Evolutionary conservation across 495 filamentous ascomycete genomes (phyloP).

Genomic region (Podospora pseudocomata): DNA sequence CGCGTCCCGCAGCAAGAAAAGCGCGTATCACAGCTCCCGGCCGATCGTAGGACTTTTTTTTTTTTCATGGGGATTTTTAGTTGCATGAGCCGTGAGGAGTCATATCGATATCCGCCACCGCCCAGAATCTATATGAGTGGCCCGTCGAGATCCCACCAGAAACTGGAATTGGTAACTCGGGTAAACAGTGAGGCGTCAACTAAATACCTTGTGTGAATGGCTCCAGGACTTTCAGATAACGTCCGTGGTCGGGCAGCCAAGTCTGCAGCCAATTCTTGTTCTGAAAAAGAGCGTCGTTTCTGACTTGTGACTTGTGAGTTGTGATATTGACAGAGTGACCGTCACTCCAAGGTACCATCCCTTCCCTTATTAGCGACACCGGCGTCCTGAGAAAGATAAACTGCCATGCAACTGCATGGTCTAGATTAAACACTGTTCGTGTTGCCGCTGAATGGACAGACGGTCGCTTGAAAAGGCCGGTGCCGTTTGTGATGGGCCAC

Average conservation of each 20-base stretch:
- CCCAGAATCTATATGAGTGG: constrained; percentile 6
- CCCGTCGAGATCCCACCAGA: constrained; percentile 2
- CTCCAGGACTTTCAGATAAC: neutral
- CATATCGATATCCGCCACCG: constrained; percentile 4
- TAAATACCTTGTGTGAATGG: neutral
- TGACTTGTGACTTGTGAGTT: constrained; percentile 28
- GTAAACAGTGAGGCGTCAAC: neutral
- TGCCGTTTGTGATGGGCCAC: constrained; percentile 12
- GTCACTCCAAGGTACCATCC: neutral
- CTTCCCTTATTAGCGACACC: constrained; percentile 6
- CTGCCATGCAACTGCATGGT: constrained; percentile 15
- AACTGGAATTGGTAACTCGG: neutral
- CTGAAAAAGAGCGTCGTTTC: constrained; percentile 10
- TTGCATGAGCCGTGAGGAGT: constrained; percentile 12
- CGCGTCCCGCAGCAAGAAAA: constrained; percentile 9
- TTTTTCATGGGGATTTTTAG: neutral
- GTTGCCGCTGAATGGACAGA: constrained; percentile 7
- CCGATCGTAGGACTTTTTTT: constrained; percentile 9
- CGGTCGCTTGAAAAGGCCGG: constrained; percentile 11
- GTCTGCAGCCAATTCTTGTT: neutral
- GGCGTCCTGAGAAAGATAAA: constrained; percentile 14
- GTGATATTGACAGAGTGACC: constrained; percentile 28
- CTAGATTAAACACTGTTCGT: constrained; percentile 14
- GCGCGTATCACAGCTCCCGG: constrained; percentile 14
- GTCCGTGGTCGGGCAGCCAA: neutral